These are phyloP conservation scores for Phellopilus nigrolimitatus DNA, from an alignment of 1,284 basidiomycete genomes.

Conservation along the genomic window DNA sequence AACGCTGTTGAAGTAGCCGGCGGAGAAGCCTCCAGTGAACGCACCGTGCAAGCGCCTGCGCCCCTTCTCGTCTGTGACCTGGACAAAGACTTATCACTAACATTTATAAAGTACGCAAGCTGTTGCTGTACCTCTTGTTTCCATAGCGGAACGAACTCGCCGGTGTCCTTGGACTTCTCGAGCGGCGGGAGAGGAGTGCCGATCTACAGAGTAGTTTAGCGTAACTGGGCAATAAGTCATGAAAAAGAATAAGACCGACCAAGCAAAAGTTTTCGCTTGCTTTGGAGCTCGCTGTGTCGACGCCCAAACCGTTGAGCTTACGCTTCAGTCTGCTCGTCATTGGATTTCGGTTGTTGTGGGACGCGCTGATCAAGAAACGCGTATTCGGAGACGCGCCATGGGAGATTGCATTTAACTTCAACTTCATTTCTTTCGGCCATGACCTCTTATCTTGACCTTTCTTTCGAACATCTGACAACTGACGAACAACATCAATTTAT, in stretches of 20 bases:
- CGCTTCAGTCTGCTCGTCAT: slow-evolving; percentile 54
- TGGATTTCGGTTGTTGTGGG: not conserved
- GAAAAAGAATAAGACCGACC: slow-evolving; percentile 41
- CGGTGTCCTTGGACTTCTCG: slow-evolving; percentile 82
- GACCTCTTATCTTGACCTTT: too few relatives aligned
- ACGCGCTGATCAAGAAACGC: not conserved
- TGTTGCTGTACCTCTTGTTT: slow-evolving; percentile 98
- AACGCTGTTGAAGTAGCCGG: slow-evolving; percentile 95
- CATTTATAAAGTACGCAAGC: slow-evolving; percentile 25
- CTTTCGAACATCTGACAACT: too few relatives aligned
- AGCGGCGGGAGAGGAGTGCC: slow-evolving; percentile 90
- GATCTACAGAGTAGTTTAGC: slow-evolving; percentile 48
- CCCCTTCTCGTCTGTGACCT: slow-evolving; percentile 94
- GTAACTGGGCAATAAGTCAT: not conserved
- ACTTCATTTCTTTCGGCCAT: too few relatives aligned
- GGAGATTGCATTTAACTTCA: too few relatives aligned
- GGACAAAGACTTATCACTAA: slow-evolving; percentile 15
- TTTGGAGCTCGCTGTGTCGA: slow-evolving; percentile 63
- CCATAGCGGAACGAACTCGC: slow-evolving; percentile 96
- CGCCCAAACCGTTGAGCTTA: slow-evolving; percentile 76
- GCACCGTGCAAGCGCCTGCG: slow-evolving; percentile 91
- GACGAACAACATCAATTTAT: too few relatives aligned
- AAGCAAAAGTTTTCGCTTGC: slow-evolving; percentile 86
- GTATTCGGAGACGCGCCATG: too few relatives aligned
- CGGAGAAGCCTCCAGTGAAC: slow-evolving; percentile 97